Percentiles rank a stretch among this genome's conserved stretches.
Conservation (phyloP, 1,284 basidiomycete genomes). For the Irpex sp. region DNA sequence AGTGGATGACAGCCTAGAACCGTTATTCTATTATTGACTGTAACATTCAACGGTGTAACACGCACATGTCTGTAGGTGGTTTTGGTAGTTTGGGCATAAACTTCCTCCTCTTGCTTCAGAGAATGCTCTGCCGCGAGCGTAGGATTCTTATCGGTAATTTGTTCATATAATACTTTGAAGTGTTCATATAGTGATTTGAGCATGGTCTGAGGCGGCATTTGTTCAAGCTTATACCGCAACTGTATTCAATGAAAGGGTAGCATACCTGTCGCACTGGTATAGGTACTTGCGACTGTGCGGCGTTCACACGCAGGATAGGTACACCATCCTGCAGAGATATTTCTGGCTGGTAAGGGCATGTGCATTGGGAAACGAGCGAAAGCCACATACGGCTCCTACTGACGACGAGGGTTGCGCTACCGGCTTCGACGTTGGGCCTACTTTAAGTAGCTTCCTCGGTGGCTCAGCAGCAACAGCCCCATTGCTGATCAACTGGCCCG, state of each 20-base stretch:
- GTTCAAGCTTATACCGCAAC: not conserved
- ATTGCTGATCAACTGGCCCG: conserved; percentile 17
- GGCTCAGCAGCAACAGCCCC: conserved; percentile 37
- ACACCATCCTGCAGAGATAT: conserved; percentile 45
- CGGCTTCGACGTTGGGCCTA: conserved; percentile 38
- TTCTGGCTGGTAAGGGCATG: not conserved
- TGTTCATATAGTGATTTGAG: conserved; percentile 70
- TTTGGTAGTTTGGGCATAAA: conserved; percentile 70
- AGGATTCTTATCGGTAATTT: conserved; percentile 47
- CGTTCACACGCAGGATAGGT: conserved; percentile 62
- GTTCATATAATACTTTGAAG: conserved; percentile 60
- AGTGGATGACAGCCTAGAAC: conserved; percentile 67
- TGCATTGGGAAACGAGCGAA: not conserved
- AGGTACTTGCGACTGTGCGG: conserved; percentile 63
- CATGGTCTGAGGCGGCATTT: conserved; percentile 47
- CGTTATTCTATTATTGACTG: conserved; percentile 7
- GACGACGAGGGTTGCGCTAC: conserved; percentile 35
- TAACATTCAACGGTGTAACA: conserved; percentile 3
- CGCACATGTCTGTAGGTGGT: conserved; percentile 76
- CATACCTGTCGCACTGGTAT: conserved; percentile 67
- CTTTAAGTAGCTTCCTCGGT: conserved; percentile 59
- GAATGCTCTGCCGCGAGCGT: conserved; percentile 70
- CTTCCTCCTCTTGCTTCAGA: conserved; percentile 72
- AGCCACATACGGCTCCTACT: not conserved
- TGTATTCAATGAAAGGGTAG: not conserved